phyloP scores from a whole-genome alignment of 306 rosid genomes.

The Vigna nakashimae region DNA sequence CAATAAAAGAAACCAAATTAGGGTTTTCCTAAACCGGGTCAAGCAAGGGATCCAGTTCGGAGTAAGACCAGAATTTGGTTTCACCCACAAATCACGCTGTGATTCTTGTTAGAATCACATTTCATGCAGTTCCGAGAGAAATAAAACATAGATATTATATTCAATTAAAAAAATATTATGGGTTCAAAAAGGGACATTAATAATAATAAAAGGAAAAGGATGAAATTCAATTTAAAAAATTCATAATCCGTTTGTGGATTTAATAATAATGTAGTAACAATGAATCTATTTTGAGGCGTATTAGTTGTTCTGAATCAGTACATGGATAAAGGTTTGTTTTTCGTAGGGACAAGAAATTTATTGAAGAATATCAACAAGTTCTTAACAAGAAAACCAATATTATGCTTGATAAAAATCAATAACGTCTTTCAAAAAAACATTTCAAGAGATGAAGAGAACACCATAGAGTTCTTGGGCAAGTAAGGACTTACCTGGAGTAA shows the following conservation, averaged over 20 bases:
- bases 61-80: too few relatives aligned
- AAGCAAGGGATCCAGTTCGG: too few relatives aligned
- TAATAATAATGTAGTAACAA: background rate
- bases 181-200: background rate
- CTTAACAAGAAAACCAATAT: conserved; percentile 5
- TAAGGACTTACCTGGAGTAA: conserved; percentile 66
- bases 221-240: background rate
- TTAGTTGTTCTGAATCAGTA: background rate
- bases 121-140: too few relatives aligned
- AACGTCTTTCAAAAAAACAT: conserved; percentile 16
- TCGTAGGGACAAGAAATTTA: background rate
- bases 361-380: conserved; percentile 4
- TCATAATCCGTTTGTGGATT: background rate
- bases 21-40: too few relatives aligned
- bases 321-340: background rate
- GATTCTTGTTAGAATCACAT: too few relatives aligned
- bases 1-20: too few relatives aligned
- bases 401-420: conserved; percentile 10
- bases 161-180: background rate
- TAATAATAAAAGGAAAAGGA: background rate
- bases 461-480: conserved; percentile 10
- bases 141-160: background rate
- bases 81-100: too few relatives aligned
- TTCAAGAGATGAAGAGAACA: conserved; percentile 13
- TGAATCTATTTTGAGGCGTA: background rate